Evolutionary conservation across 2,329 filamentous ascomycete species (phyloP).

Genomic region (Colletotrichum gloeosporioides): DNA sequence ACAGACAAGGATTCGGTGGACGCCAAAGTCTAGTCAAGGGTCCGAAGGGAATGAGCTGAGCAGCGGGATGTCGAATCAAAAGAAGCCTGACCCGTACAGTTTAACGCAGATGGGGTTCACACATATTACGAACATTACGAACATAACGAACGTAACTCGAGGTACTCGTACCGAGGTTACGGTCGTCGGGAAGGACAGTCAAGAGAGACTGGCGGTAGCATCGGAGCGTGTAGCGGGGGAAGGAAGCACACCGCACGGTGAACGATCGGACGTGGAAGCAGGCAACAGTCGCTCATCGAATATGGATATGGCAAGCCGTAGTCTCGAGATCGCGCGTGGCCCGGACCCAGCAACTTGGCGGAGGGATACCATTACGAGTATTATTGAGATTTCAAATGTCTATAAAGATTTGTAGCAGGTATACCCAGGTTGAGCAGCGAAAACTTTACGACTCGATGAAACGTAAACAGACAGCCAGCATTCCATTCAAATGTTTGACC

Average conservation of each 20-base stretch:
- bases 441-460: background rate
- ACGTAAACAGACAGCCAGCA: background rate
- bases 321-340: background rate
- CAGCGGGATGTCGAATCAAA: background rate
- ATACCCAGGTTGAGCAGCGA: background rate
- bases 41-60: constrained; percentile 20
- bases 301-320: background rate
- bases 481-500: background rate
- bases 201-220: background rate
- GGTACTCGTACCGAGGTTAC: background rate
- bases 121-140: background rate
- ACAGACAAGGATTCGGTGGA: background rate
- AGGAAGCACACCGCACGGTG: background rate
- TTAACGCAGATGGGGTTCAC: constrained; percentile 24
- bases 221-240: background rate
- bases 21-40: background rate
- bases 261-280: background rate
- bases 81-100: constrained; percentile 26
- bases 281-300: background rate
- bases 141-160: background rate
- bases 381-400: background rate
- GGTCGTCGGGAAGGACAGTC: background rate
- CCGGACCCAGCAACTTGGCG: background rate
- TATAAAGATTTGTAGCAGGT: background rate
- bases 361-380: background rate